phyloP scores from a whole-genome alignment of 441 rosid genomes.

The Macaranga tanarius region DNA sequence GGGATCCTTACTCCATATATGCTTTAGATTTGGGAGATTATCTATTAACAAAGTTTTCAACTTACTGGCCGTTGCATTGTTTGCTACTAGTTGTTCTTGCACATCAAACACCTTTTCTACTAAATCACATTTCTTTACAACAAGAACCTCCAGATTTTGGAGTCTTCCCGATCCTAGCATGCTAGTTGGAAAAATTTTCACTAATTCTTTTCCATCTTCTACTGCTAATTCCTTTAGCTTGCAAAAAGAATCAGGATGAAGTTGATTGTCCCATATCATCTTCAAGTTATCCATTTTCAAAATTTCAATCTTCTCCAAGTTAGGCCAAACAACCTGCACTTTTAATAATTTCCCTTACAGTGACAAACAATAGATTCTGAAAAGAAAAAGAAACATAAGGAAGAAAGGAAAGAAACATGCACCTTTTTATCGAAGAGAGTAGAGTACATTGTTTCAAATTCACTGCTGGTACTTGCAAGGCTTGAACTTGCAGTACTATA shows the following conservation, averaged over 20 bases:
- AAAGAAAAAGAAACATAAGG: no score
- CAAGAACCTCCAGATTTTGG: background rate
- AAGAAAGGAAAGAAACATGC: no score
- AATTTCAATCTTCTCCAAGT: conserved; percentile 1
- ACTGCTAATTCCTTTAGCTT: no score
- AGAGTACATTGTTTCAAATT: background rate
- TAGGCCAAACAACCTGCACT: conserved; percentile 23
- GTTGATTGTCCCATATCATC: no score
- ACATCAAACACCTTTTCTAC: conserved; percentile 23
- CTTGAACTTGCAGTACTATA: background rate
- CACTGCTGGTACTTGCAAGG: background rate
- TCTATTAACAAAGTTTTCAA: background rate
- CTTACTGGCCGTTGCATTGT: background rate
- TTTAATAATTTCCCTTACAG: no score
- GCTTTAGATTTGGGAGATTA: conserved; percentile 26
- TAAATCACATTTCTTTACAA: conserved; percentile 10
- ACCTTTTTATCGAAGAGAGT: conserved; percentile 27
- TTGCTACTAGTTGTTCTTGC: background rate
- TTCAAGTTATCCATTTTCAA: conserved; percentile 10
- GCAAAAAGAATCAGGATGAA: no score
- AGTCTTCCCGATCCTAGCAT: background rate
- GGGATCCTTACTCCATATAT: conserved; percentile 25
- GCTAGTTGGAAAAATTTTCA: conserved; percentile 8
- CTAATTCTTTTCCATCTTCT: no score
- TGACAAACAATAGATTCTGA: no score